phyloP scores from a whole-genome alignment of 1,139 yeast genomes.

The Taphrina flavorubra region DNA sequence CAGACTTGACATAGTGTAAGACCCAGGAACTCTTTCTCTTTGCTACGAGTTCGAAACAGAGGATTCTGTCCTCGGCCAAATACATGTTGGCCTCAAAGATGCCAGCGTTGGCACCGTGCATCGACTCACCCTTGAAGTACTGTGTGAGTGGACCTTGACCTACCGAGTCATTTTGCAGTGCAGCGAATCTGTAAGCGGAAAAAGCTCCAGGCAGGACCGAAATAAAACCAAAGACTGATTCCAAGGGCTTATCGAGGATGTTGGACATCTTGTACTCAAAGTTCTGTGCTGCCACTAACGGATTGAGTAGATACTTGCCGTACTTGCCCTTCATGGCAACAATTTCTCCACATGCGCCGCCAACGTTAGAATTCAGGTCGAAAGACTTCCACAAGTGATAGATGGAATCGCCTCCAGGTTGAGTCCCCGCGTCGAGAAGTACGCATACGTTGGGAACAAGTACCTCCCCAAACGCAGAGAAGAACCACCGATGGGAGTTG shows the following conservation, averaged over 20 bases:
- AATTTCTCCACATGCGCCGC: conserved; percentile 89
- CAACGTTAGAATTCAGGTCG: conserved; percentile 70
- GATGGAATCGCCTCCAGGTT: conserved; percentile 73
- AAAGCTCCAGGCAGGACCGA: conserved; percentile 86
- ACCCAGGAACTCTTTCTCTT: conserved; percentile 66
- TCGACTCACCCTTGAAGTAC: conserved; percentile 77
- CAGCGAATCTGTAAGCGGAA: conserved; percentile 79
- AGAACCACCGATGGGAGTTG: conserved; percentile 84
- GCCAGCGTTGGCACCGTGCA: conserved; percentile 65
- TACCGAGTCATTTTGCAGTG: conserved; percentile 65
- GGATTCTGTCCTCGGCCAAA: conserved; percentile 81
- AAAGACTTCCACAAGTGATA: conserved; percentile 78
- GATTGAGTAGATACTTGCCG: conserved; percentile 64
- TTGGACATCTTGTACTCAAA: conserved; percentile 84
- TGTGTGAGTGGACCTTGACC: conserved; percentile 77
- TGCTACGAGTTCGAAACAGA: conserved; percentile 83
- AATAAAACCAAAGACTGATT: conserved; percentile 80
- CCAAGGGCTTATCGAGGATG: conserved; percentile 82
- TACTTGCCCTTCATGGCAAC: conserved; percentile 69
- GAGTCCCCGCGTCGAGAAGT: conserved; percentile 79
- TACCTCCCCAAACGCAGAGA: conserved; percentile 77
- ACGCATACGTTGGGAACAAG: conserved; percentile 73
- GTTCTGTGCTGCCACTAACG: conserved; percentile 82
- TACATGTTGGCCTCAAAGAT: conserved; percentile 83
- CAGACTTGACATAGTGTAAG: conserved; percentile 72